Conservation (phyloP, 2,329 filamentous ascomycete species). For the Apiospora kogelbergensis region DNA sequence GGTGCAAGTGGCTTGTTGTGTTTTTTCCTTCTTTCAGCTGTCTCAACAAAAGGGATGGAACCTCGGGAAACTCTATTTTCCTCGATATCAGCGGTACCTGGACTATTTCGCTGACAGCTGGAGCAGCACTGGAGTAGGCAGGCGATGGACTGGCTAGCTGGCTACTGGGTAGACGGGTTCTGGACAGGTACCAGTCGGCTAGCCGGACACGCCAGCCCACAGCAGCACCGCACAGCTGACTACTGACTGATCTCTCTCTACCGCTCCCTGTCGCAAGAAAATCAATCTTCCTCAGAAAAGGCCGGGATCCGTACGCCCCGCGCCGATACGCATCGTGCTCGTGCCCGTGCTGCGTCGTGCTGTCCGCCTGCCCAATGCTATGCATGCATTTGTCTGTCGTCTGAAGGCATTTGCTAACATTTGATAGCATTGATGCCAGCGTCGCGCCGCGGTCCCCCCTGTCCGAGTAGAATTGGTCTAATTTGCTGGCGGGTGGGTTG, state of each 20-base stretch:
- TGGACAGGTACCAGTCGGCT: not conserved
- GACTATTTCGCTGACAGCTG: not conserved
- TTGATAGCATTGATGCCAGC: not conserved
- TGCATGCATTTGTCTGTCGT: not conserved
- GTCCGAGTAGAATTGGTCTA: conserved; percentile 1
- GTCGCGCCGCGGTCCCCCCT: not conserved
- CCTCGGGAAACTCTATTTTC: conserved; percentile 4
- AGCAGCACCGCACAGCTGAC: not conserved
- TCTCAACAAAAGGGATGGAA: conserved; percentile 8
- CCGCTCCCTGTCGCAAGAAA: not conserved
- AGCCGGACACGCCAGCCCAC: not conserved
- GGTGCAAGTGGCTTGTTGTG: not conserved
- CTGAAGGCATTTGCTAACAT: not conserved
- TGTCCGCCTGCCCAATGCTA: not conserved
- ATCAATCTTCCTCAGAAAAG: not conserved
- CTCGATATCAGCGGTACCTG: not conserved
- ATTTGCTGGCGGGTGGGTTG: not conserved
- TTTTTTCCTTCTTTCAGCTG: not conserved
- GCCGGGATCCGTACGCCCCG: not conserved
- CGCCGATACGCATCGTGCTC: not conserved
- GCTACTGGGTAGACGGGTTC: too few species aligned
- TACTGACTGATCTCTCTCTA: not conserved
- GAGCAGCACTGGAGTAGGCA: not conserved
- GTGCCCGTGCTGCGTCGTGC: not conserved
- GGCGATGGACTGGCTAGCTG: not conserved